Base-by-base conservation (phyloP, 1,139 yeast species). In the Candida sojae region DNA sequence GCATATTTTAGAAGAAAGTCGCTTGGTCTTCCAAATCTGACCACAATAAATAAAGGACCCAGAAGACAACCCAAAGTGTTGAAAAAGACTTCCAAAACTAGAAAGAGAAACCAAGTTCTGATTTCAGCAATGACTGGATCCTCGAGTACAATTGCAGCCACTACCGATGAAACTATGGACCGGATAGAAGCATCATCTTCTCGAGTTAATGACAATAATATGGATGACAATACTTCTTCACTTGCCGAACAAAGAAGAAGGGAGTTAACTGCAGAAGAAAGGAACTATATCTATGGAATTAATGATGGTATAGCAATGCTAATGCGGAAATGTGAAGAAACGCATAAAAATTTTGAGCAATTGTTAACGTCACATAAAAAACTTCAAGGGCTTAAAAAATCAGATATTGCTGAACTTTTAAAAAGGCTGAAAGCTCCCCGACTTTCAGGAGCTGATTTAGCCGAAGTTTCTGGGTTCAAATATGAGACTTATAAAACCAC, bases 381-480 rank as follows among this genome's bases (percentile, higher is more conserved):
- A 12, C 35, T 39, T 28, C 23, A 11, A 21, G n/a, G 8, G 6
- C 26, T 39, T 11, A 29, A 17, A 21, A 31, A 39, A 29, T 17
- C 33, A 39, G 42, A 39, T 6, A 30, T 29, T 13, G 9, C 26
- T 2, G 42, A 39, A 8, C 33, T 39, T 10, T 21, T 39, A 5
- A 39, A 39, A n/a, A 31, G 17, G 4, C 42, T 39, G 42, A 39
- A 39, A 21, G 36, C 35, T 25, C 39, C 39, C n/a, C 39, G 39
- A 11, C 39, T 25, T 25, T 36, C 39, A n/a, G 29, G 30, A 11
- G 25, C 30, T 12, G 39, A 36, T 23, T 36, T 36, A 13, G 29
- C 39, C 3, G 6, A 36, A 4, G 10, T 25, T 11, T 36, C 39
- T 4, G 39, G 39, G 17, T 36, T 36, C 30, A 36, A 36, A 26